A percentile compares a stretch with the other conserved stretches of the same genome.
Evolutionary conservation across 768 basidiomycete species (phyloP).

Genomic region (Hebeloma cylindrosporum): DNA sequence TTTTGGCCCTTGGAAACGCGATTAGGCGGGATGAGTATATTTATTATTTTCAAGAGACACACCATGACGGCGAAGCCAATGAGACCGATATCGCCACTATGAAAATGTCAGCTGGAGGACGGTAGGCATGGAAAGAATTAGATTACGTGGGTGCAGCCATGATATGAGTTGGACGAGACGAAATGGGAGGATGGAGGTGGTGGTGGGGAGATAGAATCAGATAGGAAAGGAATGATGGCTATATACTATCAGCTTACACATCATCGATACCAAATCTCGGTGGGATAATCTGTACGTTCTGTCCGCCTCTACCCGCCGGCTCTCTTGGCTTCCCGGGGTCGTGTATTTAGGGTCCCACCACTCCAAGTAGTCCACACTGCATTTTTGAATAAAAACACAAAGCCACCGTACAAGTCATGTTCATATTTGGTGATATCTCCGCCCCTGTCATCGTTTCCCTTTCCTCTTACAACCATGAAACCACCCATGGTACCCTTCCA

Average conservation of each 20-base stretch:
- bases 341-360: too few species aligned
- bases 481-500: constrained; percentile 6
- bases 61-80: constrained; percentile 99
- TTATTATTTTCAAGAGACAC: constrained; percentile 25
- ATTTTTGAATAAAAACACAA: too few species aligned
- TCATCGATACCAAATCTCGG: constrained; percentile 22
- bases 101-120: constrained; percentile 18
- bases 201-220: constrained; percentile 29
- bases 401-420: background rate
- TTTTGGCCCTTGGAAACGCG: constrained; percentile 77
- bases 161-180: constrained; percentile 43
- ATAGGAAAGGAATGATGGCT: constrained; percentile 18
- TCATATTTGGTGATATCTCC: constrained; percentile 19
- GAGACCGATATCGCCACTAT: constrained; percentile 94
- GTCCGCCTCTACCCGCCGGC: background rate
- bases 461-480: constrained; percentile 6
- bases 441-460: constrained; percentile 10
- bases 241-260: constrained; percentile 30
- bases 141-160: constrained; percentile 38
- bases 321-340: constrained; percentile 10
- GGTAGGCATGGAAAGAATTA: constrained; percentile 13
- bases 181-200: constrained; percentile 28
- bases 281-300: constrained; percentile 4
- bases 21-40: constrained; percentile 16
- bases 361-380: too few species aligned